Base-by-base conservation (phyloP, 106 monocot genomes). In the Dendrobium nobile region DNA sequence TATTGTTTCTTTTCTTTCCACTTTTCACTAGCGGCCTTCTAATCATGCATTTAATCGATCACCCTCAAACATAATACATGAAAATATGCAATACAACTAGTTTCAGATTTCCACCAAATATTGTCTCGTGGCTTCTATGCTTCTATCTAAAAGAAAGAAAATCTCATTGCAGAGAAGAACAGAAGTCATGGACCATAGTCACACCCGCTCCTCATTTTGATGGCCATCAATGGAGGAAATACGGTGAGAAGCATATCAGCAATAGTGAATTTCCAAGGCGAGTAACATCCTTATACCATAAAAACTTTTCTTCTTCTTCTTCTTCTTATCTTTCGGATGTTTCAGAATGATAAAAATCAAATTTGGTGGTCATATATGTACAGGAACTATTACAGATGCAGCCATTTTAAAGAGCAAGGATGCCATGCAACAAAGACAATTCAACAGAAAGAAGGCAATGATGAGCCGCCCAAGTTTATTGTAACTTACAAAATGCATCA, bases 381-480 rank as follows among this genome's bases (percentile, higher is more conserved):
- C 70, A 86, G 87, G 73, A 84, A 80, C 54, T 84, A 87, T 73
- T 87, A 77, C 78, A 77, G 87, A 78, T 87, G 87, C 74, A 78
- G 77, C 11, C 65, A 84, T 54, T 80, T 56, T 24, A 72, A 81
- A 47, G 84, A 84, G 6, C 72, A 73, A 27, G 42, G 73, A 17
- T 87, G 87, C 84, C 77, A 51, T 42, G 87, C 87, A 20, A 84
- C 77, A 4, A 87, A 81, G 84, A 54, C 78, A 4, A 80, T 84
- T 42, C 78, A 87, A 43, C 78, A 81, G 67, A 77, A 51, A 11
- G 59, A 73, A 22, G 20, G 37, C 27, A 33, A 64, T 4, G 67
- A 42, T 1, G 64, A 84, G 22, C 72, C 51, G 41, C 72, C 78
- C 7, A 64, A 24, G 15, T 87, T 74, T 70, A 13, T 19, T 4